phyloP scores from a whole-genome alignment of 176 grass and related monocot species.

The Oryza brachyantha region DNA sequence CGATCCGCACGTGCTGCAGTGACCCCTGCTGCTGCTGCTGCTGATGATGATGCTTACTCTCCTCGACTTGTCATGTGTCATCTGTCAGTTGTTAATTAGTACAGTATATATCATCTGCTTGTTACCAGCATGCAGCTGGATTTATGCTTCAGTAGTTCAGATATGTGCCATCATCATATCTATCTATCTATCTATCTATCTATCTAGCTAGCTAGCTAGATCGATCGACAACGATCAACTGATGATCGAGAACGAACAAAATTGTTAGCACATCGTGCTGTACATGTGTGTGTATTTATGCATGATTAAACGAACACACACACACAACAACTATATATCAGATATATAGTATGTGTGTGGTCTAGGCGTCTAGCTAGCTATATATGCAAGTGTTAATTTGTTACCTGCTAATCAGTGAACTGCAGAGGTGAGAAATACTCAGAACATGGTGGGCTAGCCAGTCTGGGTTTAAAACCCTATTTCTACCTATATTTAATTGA shows the following conservation, averaged over 20 bases:
- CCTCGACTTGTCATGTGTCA: background rate
- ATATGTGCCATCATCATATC: background rate
- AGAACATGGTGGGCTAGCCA: no score
- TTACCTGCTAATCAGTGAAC: background rate
- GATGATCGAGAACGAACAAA: background rate
- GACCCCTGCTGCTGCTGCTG: background rate
- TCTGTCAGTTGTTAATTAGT: background rate
- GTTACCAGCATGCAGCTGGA: background rate
- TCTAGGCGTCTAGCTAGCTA: no score
- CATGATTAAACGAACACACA: no score
- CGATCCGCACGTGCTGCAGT: constrained; percentile 11
- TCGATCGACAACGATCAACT: background rate
- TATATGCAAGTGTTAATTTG: background rate
- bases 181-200: no score
- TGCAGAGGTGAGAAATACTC: no score
- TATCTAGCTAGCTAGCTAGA: no score
- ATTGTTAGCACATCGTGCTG: background rate
- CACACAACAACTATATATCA: no score
- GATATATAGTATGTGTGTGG: no score
- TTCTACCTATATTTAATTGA: no score
- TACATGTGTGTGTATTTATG: no score
- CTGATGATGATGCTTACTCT: background rate
- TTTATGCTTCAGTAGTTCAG: background rate
- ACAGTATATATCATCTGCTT: no score
- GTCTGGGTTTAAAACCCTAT: no score